Conservation (phyloP, 2,329 filamentous ascomycete genomes). For the Pezicula radicicola region DNA sequence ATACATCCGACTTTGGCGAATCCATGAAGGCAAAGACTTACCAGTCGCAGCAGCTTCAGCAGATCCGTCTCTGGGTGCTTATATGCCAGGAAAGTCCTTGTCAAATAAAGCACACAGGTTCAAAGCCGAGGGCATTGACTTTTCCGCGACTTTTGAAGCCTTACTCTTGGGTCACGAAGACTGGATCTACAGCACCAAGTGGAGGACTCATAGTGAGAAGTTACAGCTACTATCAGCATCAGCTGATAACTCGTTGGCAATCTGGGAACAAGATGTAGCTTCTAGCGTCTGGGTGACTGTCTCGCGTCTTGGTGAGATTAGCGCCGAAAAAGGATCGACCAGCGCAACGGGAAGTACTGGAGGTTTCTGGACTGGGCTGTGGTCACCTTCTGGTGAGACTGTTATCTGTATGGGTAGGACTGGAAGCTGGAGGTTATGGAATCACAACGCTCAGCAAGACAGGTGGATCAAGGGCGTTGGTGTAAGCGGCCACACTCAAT, state of each 20-base stretch:
- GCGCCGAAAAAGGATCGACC: conserved; percentile 89
- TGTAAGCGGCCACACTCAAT: conserved; percentile 78
- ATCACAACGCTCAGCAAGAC: conserved; percentile 55
- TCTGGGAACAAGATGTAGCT: conserved; percentile 82
- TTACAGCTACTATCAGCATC: conserved; percentile 83
- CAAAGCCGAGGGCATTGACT: conserved; percentile 54
- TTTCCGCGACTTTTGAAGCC: conserved; percentile 88
- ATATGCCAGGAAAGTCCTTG: conserved; percentile 66
- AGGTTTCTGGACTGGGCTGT: conserved; percentile 94
- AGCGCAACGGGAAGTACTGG: conserved; percentile 94
- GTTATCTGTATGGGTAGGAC: conserved; percentile 85
- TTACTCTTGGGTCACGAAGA: conserved; percentile 93
- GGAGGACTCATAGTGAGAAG: conserved; percentile 33
- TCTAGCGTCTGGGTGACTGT: conserved; percentile 91
- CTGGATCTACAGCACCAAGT: conserved; percentile 85
- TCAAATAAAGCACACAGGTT: conserved; percentile 89
- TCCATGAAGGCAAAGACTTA: conserved; percentile 68
- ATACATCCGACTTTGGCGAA: conserved; percentile 90
- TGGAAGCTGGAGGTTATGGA: conserved; percentile 90
- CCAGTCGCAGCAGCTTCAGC: conserved; percentile 52
- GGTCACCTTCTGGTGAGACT: conserved; percentile 73
- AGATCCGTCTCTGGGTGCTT: conserved; percentile 55
- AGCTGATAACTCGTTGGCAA: conserved; percentile 89
- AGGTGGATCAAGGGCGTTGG: conserved; percentile 76
- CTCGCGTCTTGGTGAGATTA: conserved; percentile 87